These are phyloP conservation scores for Sporothrix sp. DNA, from an alignment of 2,329 filamentous ascomycete species.

Conservation along the genomic window DNA sequence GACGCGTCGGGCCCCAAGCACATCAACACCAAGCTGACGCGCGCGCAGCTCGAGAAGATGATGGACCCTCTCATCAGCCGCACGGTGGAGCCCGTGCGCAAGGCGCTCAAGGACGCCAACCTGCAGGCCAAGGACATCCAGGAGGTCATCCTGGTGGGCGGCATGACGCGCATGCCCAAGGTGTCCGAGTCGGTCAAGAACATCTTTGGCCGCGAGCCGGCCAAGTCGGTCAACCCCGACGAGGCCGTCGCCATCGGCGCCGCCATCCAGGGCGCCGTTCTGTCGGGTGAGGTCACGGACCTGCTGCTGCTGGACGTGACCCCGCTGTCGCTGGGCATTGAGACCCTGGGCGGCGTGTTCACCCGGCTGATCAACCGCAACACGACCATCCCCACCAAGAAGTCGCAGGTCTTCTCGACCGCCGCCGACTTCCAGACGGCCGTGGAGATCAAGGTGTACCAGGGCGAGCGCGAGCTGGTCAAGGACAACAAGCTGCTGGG, in stretches of 20 bases:
- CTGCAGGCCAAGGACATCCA: constrained; percentile 70
- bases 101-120: constrained; percentile 90
- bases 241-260: constrained; percentile 98
- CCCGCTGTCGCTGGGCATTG: constrained; percentile 92
- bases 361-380: constrained; percentile 98
- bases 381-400: constrained; percentile 99
- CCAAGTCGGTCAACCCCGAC: constrained; percentile 99
- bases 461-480: constrained; percentile 95
- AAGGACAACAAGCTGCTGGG: constrained; percentile 99
- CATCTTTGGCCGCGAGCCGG: constrained; percentile 98
- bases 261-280: constrained; percentile 92
- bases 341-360: constrained; percentile 99
- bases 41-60: constrained; percentile 97
- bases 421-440: constrained; percentile 99
- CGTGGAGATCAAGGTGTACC: constrained; percentile 97
- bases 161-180: constrained; percentile 98
- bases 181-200: constrained; percentile 98
- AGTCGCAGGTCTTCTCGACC: constrained; percentile 98
- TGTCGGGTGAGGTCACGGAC: constrained; percentile 96
- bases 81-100: constrained; percentile 94
- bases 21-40: constrained; percentile 98
- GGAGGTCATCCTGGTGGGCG: constrained; percentile 97
- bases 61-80: constrained; percentile 98
- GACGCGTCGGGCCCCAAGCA: constrained; percentile 94
- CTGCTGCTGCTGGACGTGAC: constrained; percentile 95